Evolutionary conservation across 257 asterid genomes (phyloP), one percentile per base, ranked within the genome.

Genomic region (Cruciata laevipes): DNA sequence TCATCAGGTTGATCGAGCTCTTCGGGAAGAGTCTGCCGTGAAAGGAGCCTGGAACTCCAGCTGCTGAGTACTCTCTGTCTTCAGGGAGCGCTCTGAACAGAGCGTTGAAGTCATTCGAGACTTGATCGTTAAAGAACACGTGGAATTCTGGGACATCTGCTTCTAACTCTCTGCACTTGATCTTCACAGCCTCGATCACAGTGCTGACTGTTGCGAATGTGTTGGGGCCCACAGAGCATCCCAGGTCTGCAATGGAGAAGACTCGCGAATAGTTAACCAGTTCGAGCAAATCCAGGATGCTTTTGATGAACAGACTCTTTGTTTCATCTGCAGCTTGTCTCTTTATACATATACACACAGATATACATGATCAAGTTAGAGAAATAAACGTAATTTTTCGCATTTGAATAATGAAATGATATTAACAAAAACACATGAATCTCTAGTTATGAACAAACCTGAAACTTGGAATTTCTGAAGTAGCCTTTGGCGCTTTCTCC

Each of bases 191-290:
- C 63, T 73, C 68, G 7, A 71, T 76, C 67, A 83, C 78, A n/a
- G 69, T 79, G 40, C 69, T 77, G 52, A 80, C 72, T 3, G 81
- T 81, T 1, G 79, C 76, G 27, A 84, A 78, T 0, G 86, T 80
- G 76, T 84, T 84, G 17, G 70, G 75, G 7, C 94, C 94, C 8
- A 83, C 80, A 24, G 83, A 83, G 68, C 88, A 81, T 44, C 91
- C 91, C 18, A 79, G 79, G 53, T 83, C 91, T 23, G 83, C 88
- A 57, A 83, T 76, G 47, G 68, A 8, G 37, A 70, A 44, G 37
- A 61, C 33, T 3, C 25, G 13, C 10, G 11, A 42, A 44, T 42
- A 68, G 3, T n/a, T 47, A 18, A 12, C n/a, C 9, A 61, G 35
- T 59, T 70, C 68, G 3, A 60, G 68, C 6, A 6, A 7, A 55